These are phyloP conservation scores for Leucogyrophana mollusca DNA, from an alignment of 768 basidiomycete genomes.

Conservation along the genomic window DNA sequence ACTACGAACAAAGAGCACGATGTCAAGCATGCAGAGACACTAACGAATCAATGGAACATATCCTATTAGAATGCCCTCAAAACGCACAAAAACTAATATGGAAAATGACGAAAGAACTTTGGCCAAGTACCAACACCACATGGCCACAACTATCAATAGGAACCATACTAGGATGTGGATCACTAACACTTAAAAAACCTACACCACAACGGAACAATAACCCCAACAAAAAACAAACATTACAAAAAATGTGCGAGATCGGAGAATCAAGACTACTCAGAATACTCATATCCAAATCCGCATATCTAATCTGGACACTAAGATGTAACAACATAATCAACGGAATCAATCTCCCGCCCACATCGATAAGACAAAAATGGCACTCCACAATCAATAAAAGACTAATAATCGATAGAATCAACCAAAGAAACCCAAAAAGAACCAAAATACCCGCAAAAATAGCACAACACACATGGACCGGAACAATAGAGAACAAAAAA, in stretches of 20 bases:
- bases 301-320: slow-evolving; percentile 27
- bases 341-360: slow-evolving; percentile 4
- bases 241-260: slow-evolving; percentile 6
- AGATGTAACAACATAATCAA: slow-evolving; percentile 23
- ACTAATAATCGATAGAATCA: too few relatives aligned
- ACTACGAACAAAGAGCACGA: slow-evolving; percentile 2
- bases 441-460: too few relatives aligned
- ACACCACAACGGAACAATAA: neutral
- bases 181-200: too few relatives aligned
- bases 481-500: too few relatives aligned
- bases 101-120: slow-evolving; percentile 16
- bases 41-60: slow-evolving; percentile 29
- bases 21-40: slow-evolving; percentile 14
- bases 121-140: slow-evolving; percentile 12
- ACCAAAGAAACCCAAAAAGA: too few relatives aligned
- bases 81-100: slow-evolving; percentile 22
- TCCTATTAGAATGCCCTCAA: slow-evolving; percentile 22
- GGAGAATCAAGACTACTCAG: slow-evolving; percentile 12
- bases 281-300: slow-evolving; percentile 26
- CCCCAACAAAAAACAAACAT: neutral
- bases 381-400: slow-evolving; percentile 9
- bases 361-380: neutral
- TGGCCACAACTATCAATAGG: slow-evolving; percentile 13
- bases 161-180: slow-evolving; percentile 15
- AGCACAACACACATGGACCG: too few relatives aligned